Evolutionary conservation across 192 early-diverging fungal genomes (phyloP), one percentile per base, ranked within the genome.

Genomic region (Endogone sp.): DNA sequence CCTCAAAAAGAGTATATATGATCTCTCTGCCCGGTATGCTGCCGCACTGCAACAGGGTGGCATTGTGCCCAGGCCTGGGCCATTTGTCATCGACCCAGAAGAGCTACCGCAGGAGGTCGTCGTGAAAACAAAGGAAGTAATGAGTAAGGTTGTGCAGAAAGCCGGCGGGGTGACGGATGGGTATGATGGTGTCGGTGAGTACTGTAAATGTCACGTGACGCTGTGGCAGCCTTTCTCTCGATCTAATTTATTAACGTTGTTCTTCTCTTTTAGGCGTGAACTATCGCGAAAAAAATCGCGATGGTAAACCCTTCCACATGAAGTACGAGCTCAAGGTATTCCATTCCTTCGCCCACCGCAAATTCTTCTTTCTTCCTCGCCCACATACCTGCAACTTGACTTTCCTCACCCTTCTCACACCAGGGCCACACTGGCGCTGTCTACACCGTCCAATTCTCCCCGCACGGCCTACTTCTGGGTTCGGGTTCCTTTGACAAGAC

Each of bases 401-500:
- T 62, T 11, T n/a, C 11, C 66, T 10, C 27, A 3, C 66, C 20
- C 21, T 68, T 3, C 27, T 10, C n/a, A 64, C 72, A 73, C 27
- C 80, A 95, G 79, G 94, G 94, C 20, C 96, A 98, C 72, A 77
- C 67, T 26, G 96, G 95, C 2, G 96, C 95, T 9, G 89, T 98
- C n/a, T 96, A 97, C 79, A 78, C 91, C 9, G 85, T 94, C 4
- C 86, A 92, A 68, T 98, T 93, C 75, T 94, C 96, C 13, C 92
- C 90, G 4, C 84, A 88, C 61, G 94, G 92, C 24, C 84, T 85
- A 29, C 86, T 90, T 32, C 78, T 98, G 4, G 94, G 91, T 3
- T 93, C 95, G 4, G 96, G 94, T 4, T 95, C 94, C 10, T 97
- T 98, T 82, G 96, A 98, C 81, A 92, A 93, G 76, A 91, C 94